A percentile compares a stretch with the other conserved stretches of the same genome.
phyloP scores from a whole-genome alignment of 768 basidiomycete genomes.

The Grammothele lineata region DNA sequence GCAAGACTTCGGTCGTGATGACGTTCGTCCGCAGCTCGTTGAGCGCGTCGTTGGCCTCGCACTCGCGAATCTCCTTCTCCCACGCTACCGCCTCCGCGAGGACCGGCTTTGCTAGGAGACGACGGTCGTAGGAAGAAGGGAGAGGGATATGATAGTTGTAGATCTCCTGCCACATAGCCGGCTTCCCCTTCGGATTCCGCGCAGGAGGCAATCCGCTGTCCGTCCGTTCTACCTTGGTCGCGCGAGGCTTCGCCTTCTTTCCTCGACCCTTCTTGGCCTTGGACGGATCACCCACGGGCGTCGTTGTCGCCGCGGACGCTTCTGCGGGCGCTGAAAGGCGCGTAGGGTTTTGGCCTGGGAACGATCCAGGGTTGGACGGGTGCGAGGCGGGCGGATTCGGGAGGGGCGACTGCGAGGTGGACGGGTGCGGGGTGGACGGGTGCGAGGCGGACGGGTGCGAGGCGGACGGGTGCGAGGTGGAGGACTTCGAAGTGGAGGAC shows the following conservation, averaged over 20 bases:
- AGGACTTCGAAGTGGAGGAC: neutral
- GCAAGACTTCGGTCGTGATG: neutral
- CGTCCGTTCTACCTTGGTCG: too few species aligned
- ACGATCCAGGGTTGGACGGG: too few species aligned
- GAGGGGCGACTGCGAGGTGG: too few species aligned
- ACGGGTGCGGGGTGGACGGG: neutral
- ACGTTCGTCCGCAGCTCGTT: constrained; percentile 27
- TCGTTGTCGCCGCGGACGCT: too few species aligned
- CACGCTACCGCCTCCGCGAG: constrained; percentile 8
- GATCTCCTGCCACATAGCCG: neutral
- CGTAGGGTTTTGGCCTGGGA: too few species aligned
- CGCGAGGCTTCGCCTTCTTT: too few species aligned
- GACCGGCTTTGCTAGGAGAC: neutral
- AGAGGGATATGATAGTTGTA: neutral
- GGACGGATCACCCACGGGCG: too few species aligned
- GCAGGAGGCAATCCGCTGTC: neutral
- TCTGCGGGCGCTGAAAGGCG: too few species aligned
- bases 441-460: too few species aligned
- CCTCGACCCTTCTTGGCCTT: too few species aligned
- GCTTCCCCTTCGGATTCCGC: neutral
- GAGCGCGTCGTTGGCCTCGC: constrained; percentile 27
- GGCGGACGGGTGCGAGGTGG: neutral
- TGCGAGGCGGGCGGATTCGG: too few species aligned
- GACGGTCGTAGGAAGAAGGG: neutral
- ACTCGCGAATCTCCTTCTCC: constrained; percentile 27